phyloP scores from a whole-genome alignment of 2,329 filamentous ascomycete species.

The Aureobasidium sp. region DNA sequence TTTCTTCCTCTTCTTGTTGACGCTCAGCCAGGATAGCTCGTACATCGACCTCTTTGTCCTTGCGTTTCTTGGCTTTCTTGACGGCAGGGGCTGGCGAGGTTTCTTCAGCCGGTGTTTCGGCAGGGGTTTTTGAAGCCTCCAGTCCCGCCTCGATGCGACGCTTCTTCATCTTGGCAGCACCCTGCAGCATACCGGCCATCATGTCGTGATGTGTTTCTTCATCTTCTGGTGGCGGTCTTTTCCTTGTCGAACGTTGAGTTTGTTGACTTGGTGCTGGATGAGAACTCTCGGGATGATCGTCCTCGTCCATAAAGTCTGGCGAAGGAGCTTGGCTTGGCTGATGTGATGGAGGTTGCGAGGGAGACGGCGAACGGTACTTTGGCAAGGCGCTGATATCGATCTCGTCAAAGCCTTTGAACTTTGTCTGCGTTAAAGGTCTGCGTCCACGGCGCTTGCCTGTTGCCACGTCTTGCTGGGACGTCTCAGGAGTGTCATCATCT shows the following conservation, averaged over 20 bases:
- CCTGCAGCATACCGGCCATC: conserved; percentile 66
- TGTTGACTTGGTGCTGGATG: conserved; percentile 22
- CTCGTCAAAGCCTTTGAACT: conserved; percentile 51
- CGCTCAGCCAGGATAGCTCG: conserved; percentile 52
- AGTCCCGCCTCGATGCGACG: conserved; percentile 51
- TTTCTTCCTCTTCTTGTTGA: conserved; percentile 45
- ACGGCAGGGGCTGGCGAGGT: conserved; percentile 9
- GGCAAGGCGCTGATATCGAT: conserved; percentile 27
- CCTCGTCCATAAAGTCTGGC: conserved; percentile 18
- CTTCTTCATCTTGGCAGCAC: conserved; percentile 69
- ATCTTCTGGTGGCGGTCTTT: conserved; percentile 21
- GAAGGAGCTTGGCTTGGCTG: conserved; percentile 19
- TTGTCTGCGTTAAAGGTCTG: conserved; percentile 23
- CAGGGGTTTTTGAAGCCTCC: neutral
- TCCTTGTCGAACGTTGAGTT: conserved; percentile 19
- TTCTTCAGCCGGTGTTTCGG: neutral
- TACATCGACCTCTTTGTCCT: conserved; percentile 58
- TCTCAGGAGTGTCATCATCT: neutral
- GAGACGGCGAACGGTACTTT: conserved; percentile 14
- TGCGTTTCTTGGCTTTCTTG: conserved; percentile 36
- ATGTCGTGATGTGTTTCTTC: conserved; percentile 36
- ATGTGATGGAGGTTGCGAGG: neutral
- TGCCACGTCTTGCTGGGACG: neutral
- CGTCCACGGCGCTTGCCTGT: neutral
- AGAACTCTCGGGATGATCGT: conserved; percentile 14